phyloP scores from a whole-genome alignment of 257 asterid genomes.

The Verbena officinalis region DNA sequence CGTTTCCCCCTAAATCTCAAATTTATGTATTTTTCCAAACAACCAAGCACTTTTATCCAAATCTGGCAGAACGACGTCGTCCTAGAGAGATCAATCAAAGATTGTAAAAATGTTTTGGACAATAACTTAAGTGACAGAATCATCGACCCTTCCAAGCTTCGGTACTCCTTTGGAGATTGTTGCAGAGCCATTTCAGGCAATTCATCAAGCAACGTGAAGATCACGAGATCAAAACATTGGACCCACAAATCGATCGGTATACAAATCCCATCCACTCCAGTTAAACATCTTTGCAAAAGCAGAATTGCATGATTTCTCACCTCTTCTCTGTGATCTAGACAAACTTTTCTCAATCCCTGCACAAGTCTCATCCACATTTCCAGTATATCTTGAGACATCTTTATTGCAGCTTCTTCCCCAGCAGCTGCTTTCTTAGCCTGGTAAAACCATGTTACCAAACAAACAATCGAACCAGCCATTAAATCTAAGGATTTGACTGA shows the following conservation, averaged over 20 bases:
- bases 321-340: slow-evolving; percentile 81
- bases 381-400: slow-evolving; percentile 77
- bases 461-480: slow-evolving; percentile 84
- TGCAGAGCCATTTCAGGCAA: slow-evolving; percentile 61
- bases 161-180: slow-evolving; percentile 69
- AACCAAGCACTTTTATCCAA: slow-evolving; percentile 66
- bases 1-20: slow-evolving; percentile 71
- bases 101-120: slow-evolving; percentile 67
- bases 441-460: slow-evolving; percentile 73
- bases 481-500: slow-evolving; percentile 75
- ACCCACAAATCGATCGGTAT: slow-evolving; percentile 66
- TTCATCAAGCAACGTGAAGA: slow-evolving; percentile 78
- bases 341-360: slow-evolving; percentile 79
- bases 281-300: slow-evolving; percentile 71
- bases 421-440: slow-evolving; percentile 67
- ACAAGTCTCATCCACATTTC: slow-evolving; percentile 97
- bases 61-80: slow-evolving; percentile 60
- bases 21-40: slow-evolving; percentile 63
- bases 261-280: slow-evolving; percentile 63
- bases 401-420: slow-evolving; percentile 62
- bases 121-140: slow-evolving; percentile 67
- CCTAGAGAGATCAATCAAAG: slow-evolving; percentile 55
- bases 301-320: slow-evolving; percentile 78
- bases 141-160: slow-evolving; percentile 76
- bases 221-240: slow-evolving; percentile 71